Evolutionary conservation across 352 stramenopile species (phyloP), one percentile per base, ranked within the genome.

Genomic region (Aphanomyces invadans): DNA sequence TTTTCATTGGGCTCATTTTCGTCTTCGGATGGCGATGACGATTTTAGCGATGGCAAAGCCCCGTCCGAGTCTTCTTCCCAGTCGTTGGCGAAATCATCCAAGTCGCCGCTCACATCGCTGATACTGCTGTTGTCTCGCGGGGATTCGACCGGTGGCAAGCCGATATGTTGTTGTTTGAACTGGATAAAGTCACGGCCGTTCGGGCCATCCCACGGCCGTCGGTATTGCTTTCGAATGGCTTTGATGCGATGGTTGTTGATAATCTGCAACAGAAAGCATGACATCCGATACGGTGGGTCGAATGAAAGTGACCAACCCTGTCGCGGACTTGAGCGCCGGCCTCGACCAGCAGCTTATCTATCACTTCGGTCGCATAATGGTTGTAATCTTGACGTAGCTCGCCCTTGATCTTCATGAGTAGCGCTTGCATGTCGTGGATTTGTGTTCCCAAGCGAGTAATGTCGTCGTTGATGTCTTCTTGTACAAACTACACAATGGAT

Each of bases 81-180:
- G 4, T 53, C 12, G 15, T 67, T 32, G 21, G 48, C 60, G 57
- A 21, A 57, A 25, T 67, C 60, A 3, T 45, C 28, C 31, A 45
- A 75, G 21, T 73, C 73, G 45, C 74, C 72, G 36, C 69, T 86
- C 38, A 83, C 73, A 11, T 91, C 83, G 44, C 83, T 91, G 70
- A 91, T 74, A 55, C 86, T 79, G 62, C 83, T 91, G 69, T 90
- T 91, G 69, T 87, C 73, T 36, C 83, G 21, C 7, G 71, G 70
- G 10, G 68, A 69, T 1, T 49, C 38, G 17, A 31, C 38, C 0
- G 12, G 46, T 19, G 60, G 60, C 19, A 67, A 25, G 4, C 33
- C 60, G 2, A 67, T 31, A 31, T 67, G 57, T 17, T 83, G 53
- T 31, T 66, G 67, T 68, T 89, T 84, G 65, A 83, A 91, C 2